These are phyloP conservation scores for Paecilomyces niveus DNA, from an alignment of 2,329 filamentous ascomycete genomes.

Conservation along the genomic window DNA sequence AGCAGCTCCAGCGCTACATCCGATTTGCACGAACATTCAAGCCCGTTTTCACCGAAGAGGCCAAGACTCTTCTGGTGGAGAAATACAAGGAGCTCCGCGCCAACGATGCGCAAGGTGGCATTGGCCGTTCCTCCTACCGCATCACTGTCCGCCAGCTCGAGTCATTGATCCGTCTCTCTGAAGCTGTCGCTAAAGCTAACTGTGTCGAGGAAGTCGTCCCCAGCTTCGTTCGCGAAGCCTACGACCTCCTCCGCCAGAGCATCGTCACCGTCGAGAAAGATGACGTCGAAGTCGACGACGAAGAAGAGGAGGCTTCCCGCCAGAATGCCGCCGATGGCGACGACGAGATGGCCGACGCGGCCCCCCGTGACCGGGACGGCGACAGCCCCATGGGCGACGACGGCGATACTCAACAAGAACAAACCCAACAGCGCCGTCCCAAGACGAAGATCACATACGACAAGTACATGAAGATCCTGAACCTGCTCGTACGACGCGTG, in stretches of 20 bases:
- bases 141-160: conserved; percentile 96
- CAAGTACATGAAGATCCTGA: conserved; percentile 87
- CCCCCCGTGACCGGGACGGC: conserved; percentile 37
- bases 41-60: conserved; percentile 82
- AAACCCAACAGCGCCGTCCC: conserved; percentile 35
- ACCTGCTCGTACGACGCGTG: conserved; percentile 73
- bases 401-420: conserved; percentile 39
- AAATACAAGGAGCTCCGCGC: conserved; percentile 93
- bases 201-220: conserved; percentile 85
- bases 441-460: conserved; percentile 93
- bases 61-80: conserved; percentile 75
- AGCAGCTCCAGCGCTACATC: conserved; percentile 94
- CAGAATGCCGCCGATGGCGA: conserved; percentile 42
- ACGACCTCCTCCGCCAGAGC: conserved; percentile 80
- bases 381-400: conserved; percentile 49
- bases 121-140: conserved; percentile 90
- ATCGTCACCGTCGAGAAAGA: conserved; percentile 98
- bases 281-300: conserved; percentile 86
- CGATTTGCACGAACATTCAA: conserved; percentile 93
- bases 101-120: conserved; percentile 88
- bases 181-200: conserved; percentile 97
- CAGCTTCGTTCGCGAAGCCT: conserved; percentile 85
- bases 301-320: conserved; percentile 46
- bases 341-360: conserved; percentile 43
- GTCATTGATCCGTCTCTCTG: conserved; percentile 87